These are phyloP conservation scores for Aegle marmelos DNA, from an alignment of 345 rosid genomes.

Conservation along the genomic window DNA sequence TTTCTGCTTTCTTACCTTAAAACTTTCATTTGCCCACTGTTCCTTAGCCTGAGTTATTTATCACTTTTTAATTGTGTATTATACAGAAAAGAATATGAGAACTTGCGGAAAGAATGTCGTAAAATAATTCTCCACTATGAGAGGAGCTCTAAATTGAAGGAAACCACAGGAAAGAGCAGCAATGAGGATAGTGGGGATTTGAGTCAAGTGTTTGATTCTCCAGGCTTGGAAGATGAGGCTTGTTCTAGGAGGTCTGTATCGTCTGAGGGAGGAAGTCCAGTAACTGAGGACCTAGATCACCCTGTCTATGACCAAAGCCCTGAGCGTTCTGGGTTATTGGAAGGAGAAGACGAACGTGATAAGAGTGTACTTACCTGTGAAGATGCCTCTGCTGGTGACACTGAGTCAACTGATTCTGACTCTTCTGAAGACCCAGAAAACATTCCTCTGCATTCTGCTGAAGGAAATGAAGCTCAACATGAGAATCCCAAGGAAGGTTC, in stretches of 20 bases:
- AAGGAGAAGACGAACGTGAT: slow-evolving; percentile 35
- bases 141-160: slow-evolving; percentile 40
- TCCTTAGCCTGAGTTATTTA: neutral
- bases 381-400: slow-evolving; percentile 43
- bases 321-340: slow-evolving; percentile 23
- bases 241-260: slow-evolving; percentile 32
- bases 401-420: slow-evolving; percentile 53
- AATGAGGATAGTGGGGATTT: slow-evolving; percentile 36
- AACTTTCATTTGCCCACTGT: slow-evolving; percentile 1
- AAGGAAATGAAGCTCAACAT: slow-evolving; percentile 25
- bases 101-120: slow-evolving; percentile 55
- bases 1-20: neutral
- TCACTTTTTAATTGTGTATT: slow-evolving; percentile 9
- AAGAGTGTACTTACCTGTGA: slow-evolving; percentile 45
- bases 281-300: slow-evolving; percentile 28
- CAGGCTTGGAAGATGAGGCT: slow-evolving; percentile 36
- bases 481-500: slow-evolving; percentile 31
- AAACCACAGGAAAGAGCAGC: slow-evolving; percentile 34
- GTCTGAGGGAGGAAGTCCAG: slow-evolving; percentile 23
- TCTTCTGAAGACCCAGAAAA: slow-evolving; percentile 56
- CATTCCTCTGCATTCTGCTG: slow-evolving; percentile 35
- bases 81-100: slow-evolving; percentile 69
- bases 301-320: slow-evolving; percentile 14
- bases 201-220: slow-evolving; percentile 50
- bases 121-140: slow-evolving; percentile 35